Percentiles rank a stretch among this genome's conserved stretches.
These are phyloP conservation scores for Aciculosporium take DNA, from an alignment of 2,329 filamentous ascomycete species.

Conservation along the genomic window DNA sequence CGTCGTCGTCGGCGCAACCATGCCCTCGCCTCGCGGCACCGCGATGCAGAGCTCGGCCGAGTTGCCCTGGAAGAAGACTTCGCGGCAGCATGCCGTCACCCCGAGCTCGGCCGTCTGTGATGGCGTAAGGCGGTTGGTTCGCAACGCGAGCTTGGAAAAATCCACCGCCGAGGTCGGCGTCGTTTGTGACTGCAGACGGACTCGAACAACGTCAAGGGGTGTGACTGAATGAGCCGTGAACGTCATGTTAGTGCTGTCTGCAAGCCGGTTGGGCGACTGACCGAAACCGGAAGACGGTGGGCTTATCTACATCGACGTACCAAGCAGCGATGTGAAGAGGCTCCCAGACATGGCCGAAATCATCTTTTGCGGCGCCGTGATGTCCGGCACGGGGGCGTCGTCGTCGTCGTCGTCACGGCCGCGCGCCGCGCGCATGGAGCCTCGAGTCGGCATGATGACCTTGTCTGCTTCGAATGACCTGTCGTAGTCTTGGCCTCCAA, in stretches of 20 bases:
- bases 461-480: conserved; percentile 15
- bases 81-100: conserved; percentile 86
- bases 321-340: conserved; percentile 73
- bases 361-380: conserved; percentile 85
- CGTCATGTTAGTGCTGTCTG: too few relatives aligned
- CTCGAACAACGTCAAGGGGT: conserved; percentile 89
- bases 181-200: conserved; percentile 79
- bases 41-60: conserved; percentile 69
- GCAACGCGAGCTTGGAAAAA: conserved; percentile 40
- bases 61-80: conserved; percentile 93
- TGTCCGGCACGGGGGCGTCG: conserved; percentile 38
- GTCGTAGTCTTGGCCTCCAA: conserved; percentile 15
- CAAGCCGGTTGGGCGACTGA: too few relatives aligned
- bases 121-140: conserved; percentile 46
- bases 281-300: too few relatives aligned
- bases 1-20: conserved; percentile 22
- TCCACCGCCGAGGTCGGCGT: conserved; percentile 34
- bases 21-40: conserved; percentile 38
- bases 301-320: conserved; percentile 44
- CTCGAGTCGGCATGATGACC: conserved; percentile 15
- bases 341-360: conserved; percentile 83
- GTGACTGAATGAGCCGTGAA: conserved; percentile 48
- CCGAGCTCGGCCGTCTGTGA: conserved; percentile 70
- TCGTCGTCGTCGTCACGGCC: conserved; percentile 7
- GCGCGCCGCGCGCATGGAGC: conserved; percentile 7